Evolutionary conservation across 225 moss, liverwort and hornwort genomes (phyloP), one percentile per base, ranked within the genome.

Genomic region (Ulota crispa): DNA sequence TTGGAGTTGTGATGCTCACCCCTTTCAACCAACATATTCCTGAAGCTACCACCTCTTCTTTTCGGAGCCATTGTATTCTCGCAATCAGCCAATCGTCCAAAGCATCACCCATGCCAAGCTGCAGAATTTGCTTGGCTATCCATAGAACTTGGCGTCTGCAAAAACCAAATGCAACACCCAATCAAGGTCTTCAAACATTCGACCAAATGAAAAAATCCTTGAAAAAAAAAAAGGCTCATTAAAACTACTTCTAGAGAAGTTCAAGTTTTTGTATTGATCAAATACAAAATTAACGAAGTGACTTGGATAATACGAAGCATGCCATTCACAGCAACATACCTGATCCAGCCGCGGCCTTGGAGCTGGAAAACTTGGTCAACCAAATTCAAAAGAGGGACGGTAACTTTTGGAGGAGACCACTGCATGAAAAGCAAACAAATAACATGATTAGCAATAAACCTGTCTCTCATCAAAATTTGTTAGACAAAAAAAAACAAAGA

Each of bases 341-440:
- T 91, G 84, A 95, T 95, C 98, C 98, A 98, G 70, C 98, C 98
- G 60, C 95, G 94, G 34, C 95, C 98, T 88, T 95, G 92, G 42
- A 95, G 88, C 84, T 95, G 95, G 21, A 98, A 95, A 68, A 95
- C 82, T 66, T 89, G 91, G 83, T 98, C 95, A 63, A 98, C 89
- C 34, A 98, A 86, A 79, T 98, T 95, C 27, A 98, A 92, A 80
- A 98, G 85, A 34, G 98, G 98, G 32, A 95, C 98, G 71, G 95
- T 95, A 57, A 95, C 91, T 87, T 98, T 98, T 28, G 98, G 94
- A 41, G 98, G 95, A 47, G 94, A 93, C 98, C 98, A 98, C 86
- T 88, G 88, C 74, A 42, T 62, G 67, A 52, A 77, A 50, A 50
- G 50, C 50, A 50, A 45, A 36, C 67, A 80, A 60, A 19, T 32